Evolutionary conservation across 352 stramenopile species (phyloP).

Genomic region (Lagenidium sp.): DNA sequence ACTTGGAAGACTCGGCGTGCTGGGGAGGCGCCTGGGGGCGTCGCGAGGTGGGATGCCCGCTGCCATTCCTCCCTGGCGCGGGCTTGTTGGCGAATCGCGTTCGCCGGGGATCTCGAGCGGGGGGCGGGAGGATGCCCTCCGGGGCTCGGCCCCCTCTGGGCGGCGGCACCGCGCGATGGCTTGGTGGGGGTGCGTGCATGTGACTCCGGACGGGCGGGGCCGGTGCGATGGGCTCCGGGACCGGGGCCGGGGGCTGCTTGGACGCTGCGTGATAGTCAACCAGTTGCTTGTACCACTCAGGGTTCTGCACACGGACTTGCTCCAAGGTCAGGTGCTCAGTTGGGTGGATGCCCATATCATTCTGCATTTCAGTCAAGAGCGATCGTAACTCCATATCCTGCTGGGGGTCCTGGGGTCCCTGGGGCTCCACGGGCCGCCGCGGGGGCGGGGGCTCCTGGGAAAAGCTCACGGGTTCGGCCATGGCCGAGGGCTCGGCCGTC

Average conservation of each 20-base stretch:
- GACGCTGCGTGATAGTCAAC: constrained; percentile 49
- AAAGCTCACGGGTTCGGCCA: constrained; percentile 37
- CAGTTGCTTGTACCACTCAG: constrained; percentile 76
- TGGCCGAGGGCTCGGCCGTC: constrained; percentile 28
- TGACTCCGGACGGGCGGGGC: constrained; percentile 2
- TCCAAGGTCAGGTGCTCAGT: constrained; percentile 81
- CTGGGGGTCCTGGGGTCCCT: constrained; percentile 18
- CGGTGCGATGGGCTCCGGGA: constrained; percentile 5
- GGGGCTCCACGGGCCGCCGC: constrained; percentile 2
- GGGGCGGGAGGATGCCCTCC: not conserved
- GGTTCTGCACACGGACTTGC: constrained; percentile 81
- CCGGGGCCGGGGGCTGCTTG: constrained; percentile 1
- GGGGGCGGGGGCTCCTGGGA: constrained; percentile 20
- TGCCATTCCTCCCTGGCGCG: constrained; percentile 1
- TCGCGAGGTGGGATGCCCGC: constrained; percentile 11
- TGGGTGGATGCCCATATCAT: constrained; percentile 82
- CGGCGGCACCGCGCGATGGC: not conserved
- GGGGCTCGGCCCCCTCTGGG: not conserved
- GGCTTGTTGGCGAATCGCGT: constrained; percentile 20
- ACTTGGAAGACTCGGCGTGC: constrained; percentile 21
- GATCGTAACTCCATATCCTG: constrained; percentile 75
- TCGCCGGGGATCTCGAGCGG: constrained; percentile 20
- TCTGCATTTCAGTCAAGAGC: constrained; percentile 75
- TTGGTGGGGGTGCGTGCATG: not conserved
- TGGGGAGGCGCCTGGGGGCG: constrained; percentile 10